phyloP scores from a whole-genome alignment of 2,329 filamentous ascomycete genomes.

The Colletotrichum siamense region DNA sequence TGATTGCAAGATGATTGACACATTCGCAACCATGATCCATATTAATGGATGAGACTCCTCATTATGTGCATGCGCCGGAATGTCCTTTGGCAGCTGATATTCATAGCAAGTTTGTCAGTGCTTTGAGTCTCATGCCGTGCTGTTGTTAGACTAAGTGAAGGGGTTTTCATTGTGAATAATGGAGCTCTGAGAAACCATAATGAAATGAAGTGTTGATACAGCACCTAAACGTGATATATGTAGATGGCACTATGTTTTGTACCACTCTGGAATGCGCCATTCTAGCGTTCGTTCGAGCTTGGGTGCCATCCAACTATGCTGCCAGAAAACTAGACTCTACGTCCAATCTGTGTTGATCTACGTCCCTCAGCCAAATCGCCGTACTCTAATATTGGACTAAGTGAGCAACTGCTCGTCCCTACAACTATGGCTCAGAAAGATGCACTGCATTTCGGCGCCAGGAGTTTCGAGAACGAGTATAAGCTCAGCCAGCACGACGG shows the following conservation, averaged over 20 bases:
- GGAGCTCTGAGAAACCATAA: not conserved
- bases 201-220: not conserved
- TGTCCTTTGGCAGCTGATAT: not conserved
- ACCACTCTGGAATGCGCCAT: too few species aligned
- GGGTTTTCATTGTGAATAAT: not conserved
- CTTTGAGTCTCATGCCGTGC: not conserved
- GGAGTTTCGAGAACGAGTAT: not conserved
- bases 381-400: too few species aligned
- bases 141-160: not conserved
- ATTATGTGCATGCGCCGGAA: not conserved
- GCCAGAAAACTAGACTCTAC: accelerated
- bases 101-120: not conserved
- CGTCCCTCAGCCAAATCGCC: too few species aligned
- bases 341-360: too few species aligned
- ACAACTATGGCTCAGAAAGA: not conserved
- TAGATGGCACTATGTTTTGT: too few species aligned
- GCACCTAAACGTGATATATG: accelerated
- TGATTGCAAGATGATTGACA: not conserved
- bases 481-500: not conserved
- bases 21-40: not conserved
- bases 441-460: not conserved
- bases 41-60: not conserved
- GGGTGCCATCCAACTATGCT: too few species aligned
- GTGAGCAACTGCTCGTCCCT: not conserved
- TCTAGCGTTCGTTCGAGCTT: too few species aligned